These are phyloP conservation scores for Edhazardia aedis DNA, from an alignment of 371 early-diverging fungal species.

Conservation along the genomic window DNA sequence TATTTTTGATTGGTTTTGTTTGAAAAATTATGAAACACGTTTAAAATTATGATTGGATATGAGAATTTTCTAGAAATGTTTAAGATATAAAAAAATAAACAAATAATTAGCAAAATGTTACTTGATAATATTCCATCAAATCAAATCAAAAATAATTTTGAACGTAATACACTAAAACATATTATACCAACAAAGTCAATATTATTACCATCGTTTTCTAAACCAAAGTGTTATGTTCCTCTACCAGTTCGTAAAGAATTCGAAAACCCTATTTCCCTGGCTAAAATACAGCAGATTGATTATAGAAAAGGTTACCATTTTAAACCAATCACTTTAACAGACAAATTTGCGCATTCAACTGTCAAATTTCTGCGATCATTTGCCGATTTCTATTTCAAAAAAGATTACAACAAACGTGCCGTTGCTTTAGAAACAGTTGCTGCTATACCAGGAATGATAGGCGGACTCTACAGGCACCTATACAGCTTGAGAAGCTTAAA, in stretches of 20 bases:
- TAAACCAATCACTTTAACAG: conserved; percentile 49
- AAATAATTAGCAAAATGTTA: too few relatives aligned
- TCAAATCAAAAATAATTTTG: too few relatives aligned
- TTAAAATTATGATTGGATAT: too few relatives aligned
- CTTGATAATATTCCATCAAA: too few relatives aligned
- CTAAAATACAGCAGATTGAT: background rate
- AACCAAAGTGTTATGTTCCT: background rate
- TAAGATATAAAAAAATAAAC: too few relatives aligned
- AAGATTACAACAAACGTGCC: conserved; percentile 57
- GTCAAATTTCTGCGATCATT: conserved; percentile 54
- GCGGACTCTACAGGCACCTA: conserved; percentile 61
- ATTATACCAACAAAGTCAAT: too few relatives aligned
- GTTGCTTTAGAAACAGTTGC: conserved; percentile 65
- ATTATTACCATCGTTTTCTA: background rate
- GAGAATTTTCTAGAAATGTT: too few relatives aligned
- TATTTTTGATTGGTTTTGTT: too few relatives aligned
- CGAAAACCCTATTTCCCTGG: background rate
- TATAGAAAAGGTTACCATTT: background rate
- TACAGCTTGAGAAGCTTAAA: conserved; percentile 56
- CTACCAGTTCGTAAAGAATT: background rate
- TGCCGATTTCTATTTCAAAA: conserved; percentile 57
- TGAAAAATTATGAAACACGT: too few relatives aligned
- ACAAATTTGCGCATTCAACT: conserved; percentile 51
- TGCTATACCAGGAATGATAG: conserved; percentile 71
- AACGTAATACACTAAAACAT: too few relatives aligned